phyloP scores from a whole-genome alignment of 257 asterid genomes.

The Gentiana macrophylla region DNA sequence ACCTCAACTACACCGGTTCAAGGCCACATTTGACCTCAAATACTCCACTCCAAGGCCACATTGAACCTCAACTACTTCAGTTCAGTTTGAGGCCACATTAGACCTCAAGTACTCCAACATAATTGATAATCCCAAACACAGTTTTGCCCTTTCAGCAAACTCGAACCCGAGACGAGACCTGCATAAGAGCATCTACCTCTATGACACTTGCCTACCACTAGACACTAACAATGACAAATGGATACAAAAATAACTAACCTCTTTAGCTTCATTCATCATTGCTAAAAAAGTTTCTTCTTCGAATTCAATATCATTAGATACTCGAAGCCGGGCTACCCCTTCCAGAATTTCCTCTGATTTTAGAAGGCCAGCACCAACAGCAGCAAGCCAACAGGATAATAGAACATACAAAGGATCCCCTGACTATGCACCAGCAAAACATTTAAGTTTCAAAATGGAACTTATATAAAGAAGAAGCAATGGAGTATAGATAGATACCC shows the following conservation, averaged over 20 bases:
- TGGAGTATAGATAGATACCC: slow-evolving; percentile 25
- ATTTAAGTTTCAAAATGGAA: neutral
- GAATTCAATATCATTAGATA: slow-evolving; percentile 81
- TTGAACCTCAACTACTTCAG: too few species aligned
- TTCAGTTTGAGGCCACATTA: too few species aligned
- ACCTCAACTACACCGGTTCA: too few species aligned
- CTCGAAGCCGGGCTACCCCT: slow-evolving; percentile 83
- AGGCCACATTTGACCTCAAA: too few species aligned
- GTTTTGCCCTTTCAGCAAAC: too few species aligned
- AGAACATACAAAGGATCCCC: slow-evolving; percentile 89
- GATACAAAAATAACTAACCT: slow-evolving; percentile 29
- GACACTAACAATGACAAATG: too few species aligned
- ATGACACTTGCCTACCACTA: too few species aligned
- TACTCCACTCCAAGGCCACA: too few species aligned
- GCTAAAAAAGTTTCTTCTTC: slow-evolving; percentile 85
- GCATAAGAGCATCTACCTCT: too few species aligned
- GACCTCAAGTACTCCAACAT: too few species aligned
- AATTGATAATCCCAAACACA: too few species aligned
- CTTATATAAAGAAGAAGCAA: neutral
- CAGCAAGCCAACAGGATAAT: slow-evolving; percentile 89
- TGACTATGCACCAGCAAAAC: slow-evolving; percentile 27
- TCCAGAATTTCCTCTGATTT: slow-evolving; percentile 93
- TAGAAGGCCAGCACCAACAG: slow-evolving; percentile 90
- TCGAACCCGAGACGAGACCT: too few species aligned
- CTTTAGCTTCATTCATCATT: slow-evolving; percentile 76